phyloP scores from a whole-genome alignment of 176 grass and related monocot species.

The Dendrocalamus sinicus region DNA sequence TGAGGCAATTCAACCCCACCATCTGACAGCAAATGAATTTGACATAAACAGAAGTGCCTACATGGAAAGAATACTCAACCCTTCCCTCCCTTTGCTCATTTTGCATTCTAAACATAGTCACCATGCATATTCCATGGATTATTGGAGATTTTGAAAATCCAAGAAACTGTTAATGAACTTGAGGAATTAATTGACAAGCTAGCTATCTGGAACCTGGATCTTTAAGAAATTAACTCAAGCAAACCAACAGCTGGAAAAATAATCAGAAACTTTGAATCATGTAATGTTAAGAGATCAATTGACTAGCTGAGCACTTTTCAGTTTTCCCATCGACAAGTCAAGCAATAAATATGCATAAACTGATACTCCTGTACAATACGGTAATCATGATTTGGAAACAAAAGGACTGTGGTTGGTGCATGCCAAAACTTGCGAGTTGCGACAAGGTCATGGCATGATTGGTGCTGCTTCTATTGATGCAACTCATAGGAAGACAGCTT shows the following conservation, averaged over 20 bases:
- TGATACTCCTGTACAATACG: conserved; percentile 4
- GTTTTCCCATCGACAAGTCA: neutral
- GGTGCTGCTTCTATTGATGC: conserved; percentile 24
- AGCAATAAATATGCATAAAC: conserved; percentile 6
- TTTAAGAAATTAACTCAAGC: neutral
- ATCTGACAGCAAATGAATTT: conserved; percentile 27
- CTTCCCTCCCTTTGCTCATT: neutral
- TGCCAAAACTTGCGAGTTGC: conserved; percentile 25
- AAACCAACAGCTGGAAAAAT: conserved; percentile 15
- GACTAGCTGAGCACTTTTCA: neutral
- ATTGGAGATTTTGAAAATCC: neutral
- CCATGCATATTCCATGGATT: neutral
- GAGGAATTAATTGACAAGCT: neutral
- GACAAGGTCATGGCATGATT: neutral
- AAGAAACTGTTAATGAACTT: neutral
- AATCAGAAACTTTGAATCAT: neutral
- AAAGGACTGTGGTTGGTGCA: conserved; percentile 1
- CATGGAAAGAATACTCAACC: neutral
- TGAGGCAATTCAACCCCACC: neutral
- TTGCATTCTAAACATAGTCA: neutral
- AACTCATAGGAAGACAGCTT: conserved; percentile 18
- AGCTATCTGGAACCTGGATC: neutral
- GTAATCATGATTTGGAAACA: conserved; percentile 20
- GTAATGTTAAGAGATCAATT: neutral
- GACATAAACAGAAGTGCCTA: neutral